A percentile compares a stretch with the other conserved stretches of the same genome.
phyloP scores from a whole-genome alignment of 106 monocot species.

The Hemerocallis citrina region DNA sequence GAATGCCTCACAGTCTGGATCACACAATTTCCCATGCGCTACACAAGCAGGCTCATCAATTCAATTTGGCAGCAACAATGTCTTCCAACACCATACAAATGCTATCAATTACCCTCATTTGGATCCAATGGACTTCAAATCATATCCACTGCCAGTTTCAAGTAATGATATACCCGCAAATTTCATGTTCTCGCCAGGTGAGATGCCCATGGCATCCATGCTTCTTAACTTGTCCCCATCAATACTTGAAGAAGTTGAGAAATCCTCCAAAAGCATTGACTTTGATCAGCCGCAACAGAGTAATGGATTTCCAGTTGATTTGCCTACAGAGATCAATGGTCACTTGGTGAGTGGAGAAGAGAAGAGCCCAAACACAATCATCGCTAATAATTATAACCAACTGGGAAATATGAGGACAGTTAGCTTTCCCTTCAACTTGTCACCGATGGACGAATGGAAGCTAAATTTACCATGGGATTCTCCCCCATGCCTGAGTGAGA shows the following conservation, averaged over 20 bases:
- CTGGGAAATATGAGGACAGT: slow-evolving; percentile 16
- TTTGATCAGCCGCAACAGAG: slow-evolving; percentile 22
- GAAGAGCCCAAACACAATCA: background rate
- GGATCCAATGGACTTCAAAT: slow-evolving; percentile 8
- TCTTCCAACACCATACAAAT: slow-evolving; percentile 17
- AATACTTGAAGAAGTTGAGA: slow-evolving; percentile 12
- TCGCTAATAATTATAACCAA: slow-evolving; percentile 12
- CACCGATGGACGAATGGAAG: slow-evolving; percentile 58
- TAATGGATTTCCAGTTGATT: slow-evolving; percentile 23
- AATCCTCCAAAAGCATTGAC: slow-evolving; percentile 28
- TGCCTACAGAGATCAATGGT: slow-evolving; percentile 14
- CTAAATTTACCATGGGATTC: slow-evolving; percentile 46
- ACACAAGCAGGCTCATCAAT: slow-evolving; percentile 15
- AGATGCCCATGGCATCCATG: slow-evolving; percentile 33
- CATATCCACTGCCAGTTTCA: slow-evolving; percentile 7
- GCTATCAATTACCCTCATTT: slow-evolving; percentile 11
- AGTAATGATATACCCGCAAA: slow-evolving; percentile 14
- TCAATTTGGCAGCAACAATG: slow-evolving; percentile 29
- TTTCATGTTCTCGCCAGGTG: slow-evolving; percentile 36
- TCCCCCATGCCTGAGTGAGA: slow-evolving; percentile 36
- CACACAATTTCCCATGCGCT: slow-evolving; percentile 18
- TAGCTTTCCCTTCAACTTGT: slow-evolving; percentile 39
- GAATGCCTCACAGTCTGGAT: slow-evolving; percentile 12
- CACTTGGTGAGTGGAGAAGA: slow-evolving; percentile 6
- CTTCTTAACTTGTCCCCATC: slow-evolving; percentile 30